These are phyloP conservation scores for Trapa incisa DNA, from an alignment of 345 rosid genomes.

Conservation along the genomic window DNA sequence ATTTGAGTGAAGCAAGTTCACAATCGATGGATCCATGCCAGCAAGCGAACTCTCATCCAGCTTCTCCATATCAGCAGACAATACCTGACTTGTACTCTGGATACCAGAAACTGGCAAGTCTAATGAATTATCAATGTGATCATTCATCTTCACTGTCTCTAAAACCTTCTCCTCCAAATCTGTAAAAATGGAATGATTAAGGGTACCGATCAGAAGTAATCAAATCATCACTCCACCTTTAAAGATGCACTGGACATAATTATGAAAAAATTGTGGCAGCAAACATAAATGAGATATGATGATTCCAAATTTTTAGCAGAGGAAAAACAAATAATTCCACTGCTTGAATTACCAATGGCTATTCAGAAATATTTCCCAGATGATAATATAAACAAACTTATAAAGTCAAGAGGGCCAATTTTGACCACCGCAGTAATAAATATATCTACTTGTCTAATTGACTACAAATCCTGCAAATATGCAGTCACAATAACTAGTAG, in stretches of 20 bases:
- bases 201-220: background rate
- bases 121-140: conserved; percentile 43
- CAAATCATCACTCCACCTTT: no score
- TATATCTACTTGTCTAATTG: background rate
- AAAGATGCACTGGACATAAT: background rate
- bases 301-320: background rate
- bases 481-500: background rate
- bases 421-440: background rate
- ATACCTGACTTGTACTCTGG: conserved; percentile 38
- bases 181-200: conserved; percentile 17
- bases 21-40: conserved; percentile 49
- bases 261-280: background rate
- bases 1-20: conserved; percentile 53
- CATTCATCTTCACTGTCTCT: conserved; percentile 33
- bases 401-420: background rate
- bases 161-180: conserved; percentile 60
- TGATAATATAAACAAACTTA: background rate
- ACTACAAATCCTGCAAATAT: background rate
- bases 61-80: conserved; percentile 58
- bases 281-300: background rate
- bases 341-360: background rate
- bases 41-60: conserved; percentile 23
- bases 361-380: background rate
- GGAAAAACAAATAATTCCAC: background rate
- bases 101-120: conserved; percentile 47